These are phyloP conservation scores for Claviceps sp. DNA, from an alignment of 2,329 filamentous ascomycete genomes.

Conservation along the genomic window DNA sequence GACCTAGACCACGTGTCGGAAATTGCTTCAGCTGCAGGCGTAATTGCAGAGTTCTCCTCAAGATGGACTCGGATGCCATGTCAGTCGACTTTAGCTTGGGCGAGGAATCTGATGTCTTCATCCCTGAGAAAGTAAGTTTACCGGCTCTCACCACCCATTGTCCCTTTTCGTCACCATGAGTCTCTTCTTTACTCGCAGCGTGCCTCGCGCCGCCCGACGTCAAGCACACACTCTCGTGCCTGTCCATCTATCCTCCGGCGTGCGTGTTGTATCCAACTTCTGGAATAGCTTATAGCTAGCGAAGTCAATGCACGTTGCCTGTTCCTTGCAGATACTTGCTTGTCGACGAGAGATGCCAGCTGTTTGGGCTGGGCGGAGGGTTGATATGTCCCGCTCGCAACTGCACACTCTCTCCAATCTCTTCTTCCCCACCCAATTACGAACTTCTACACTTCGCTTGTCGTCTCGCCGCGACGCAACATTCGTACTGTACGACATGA, in stretches of 20 bases:
- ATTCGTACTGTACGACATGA: background rate
- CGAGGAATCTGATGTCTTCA: slow-evolving; percentile 29
- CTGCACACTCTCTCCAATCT: background rate
- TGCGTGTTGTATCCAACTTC: too few relatives aligned
- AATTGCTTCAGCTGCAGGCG: background rate
- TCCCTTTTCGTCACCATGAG: too few relatives aligned
- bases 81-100: slow-evolving; percentile 31
- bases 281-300: too few relatives aligned
- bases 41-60: slow-evolving; percentile 10
- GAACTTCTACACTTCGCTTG: background rate
- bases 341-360: background rate
- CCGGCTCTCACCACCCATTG: too few relatives aligned
- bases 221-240: too few relatives aligned
- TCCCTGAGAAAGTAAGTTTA: slow-evolving; percentile 23
- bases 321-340: background rate
- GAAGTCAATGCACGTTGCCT: too few relatives aligned
- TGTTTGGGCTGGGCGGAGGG: background rate
- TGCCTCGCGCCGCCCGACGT: too few relatives aligned
- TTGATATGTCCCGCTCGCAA: background rate
- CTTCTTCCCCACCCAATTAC: background rate
- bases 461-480: background rate
- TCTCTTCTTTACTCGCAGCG: too few relatives aligned
- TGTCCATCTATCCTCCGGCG: too few relatives aligned
- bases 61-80: slow-evolving; percentile 44
- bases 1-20: background rate